Evolutionary conservation across 2,329 filamentous ascomycete genomes (phyloP).

Genomic region (Myriosclerotinia scirpicola): DNA sequence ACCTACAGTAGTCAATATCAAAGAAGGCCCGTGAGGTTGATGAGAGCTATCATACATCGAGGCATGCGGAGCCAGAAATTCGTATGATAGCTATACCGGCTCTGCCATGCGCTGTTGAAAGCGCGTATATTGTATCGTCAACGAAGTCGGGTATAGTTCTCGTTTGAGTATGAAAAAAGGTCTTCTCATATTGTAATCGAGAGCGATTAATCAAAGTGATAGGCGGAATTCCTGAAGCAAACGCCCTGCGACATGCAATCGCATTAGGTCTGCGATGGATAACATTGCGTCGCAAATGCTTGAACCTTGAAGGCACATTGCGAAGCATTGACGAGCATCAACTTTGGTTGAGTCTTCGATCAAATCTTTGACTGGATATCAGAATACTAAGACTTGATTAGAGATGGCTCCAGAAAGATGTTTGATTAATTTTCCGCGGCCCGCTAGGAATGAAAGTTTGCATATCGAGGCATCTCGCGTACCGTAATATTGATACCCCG

Average conservation of each 20-base stretch:
- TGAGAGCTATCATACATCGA: constrained; percentile 51
- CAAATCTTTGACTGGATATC: too few relatives aligned
- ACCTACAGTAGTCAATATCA: constrained; percentile 49
- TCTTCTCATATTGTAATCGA: not conserved
- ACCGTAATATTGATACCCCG: not conserved
- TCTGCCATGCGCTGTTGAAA: constrained; percentile 81
- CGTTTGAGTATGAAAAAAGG: not conserved
- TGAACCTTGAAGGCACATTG: constrained; percentile 11
- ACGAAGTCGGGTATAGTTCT: not conserved
- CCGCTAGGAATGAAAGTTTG: not conserved
- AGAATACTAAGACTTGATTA: not conserved
- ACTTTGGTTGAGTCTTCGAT: not conserved
- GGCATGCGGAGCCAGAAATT: constrained; percentile 76
- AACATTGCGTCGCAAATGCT: constrained; percentile 1
- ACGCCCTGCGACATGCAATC: not conserved
- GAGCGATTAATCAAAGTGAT: too few relatives aligned
- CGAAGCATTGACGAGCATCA: constrained; percentile 24
- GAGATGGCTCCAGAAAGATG: not conserved
- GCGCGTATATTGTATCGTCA: constrained; percentile 75
- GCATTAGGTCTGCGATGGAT: not conserved
- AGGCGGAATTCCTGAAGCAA: not conserved
- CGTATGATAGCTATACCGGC: constrained; percentile 90
- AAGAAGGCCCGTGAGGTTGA: constrained; percentile 15
- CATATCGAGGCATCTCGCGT: not conserved
- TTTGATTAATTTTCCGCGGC: not conserved